Conservation (phyloP, 371 early-diverging fungal genomes). For the Lichtheimia corymbifera region DNA sequence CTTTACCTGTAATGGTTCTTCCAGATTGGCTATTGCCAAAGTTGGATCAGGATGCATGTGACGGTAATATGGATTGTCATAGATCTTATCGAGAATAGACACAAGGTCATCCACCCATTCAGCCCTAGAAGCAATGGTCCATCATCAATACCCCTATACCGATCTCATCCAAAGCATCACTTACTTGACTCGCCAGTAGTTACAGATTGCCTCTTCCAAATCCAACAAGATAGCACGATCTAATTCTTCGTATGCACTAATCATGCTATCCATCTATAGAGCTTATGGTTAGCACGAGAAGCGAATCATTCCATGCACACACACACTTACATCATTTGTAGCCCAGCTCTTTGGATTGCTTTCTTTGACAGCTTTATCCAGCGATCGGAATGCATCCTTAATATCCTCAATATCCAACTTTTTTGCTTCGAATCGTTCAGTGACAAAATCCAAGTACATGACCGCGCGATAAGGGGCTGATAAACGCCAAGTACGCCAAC, state of each 20-base stretch:
- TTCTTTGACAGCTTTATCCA: conserved; percentile 48
- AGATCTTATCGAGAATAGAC: conserved; percentile 44
- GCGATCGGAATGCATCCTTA: conserved; percentile 44
- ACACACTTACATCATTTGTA: conserved; percentile 50
- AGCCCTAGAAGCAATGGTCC: conserved; percentile 21
- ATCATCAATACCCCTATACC: background rate
- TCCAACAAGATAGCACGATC: conserved; percentile 36
- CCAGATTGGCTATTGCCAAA: conserved; percentile 31
- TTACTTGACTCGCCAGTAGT: conserved; percentile 47
- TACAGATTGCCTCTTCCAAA: conserved; percentile 36
- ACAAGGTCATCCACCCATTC: conserved; percentile 40
- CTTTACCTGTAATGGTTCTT: conserved; percentile 47
- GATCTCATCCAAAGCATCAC: background rate
- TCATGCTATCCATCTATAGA: conserved; percentile 36
- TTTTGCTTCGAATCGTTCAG: conserved; percentile 45
- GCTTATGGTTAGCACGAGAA: background rate
- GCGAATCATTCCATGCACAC: background rate
- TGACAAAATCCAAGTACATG: conserved; percentile 64
- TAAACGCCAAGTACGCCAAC: conserved; percentile 70
- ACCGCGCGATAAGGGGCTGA: conserved; percentile 66
- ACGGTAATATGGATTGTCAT: conserved; percentile 48
- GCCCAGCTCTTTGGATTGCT: conserved; percentile 50
- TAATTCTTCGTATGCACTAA: conserved; percentile 43
- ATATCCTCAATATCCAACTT: conserved; percentile 51
- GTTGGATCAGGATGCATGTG: conserved; percentile 42